Evolutionary conservation across 1,284 basidiomycete genomes (phyloP).

Genomic region (Ustilago loliicola): DNA sequence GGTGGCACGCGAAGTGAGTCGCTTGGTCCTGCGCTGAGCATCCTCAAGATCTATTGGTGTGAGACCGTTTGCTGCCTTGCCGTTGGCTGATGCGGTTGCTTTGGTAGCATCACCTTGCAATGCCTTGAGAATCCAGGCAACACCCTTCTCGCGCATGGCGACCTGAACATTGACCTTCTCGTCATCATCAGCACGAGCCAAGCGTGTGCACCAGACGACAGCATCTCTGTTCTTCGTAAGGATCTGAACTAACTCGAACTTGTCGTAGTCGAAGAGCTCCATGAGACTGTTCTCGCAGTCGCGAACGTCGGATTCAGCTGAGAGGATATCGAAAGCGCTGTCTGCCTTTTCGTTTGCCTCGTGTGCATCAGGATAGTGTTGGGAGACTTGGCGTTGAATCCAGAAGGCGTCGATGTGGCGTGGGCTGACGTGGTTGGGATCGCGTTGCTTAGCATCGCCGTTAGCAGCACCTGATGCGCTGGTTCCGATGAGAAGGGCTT

Average conservation of each 20-base stretch:
- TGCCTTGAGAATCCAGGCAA: constrained; percentile 94
- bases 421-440: constrained; percentile 77
- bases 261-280: constrained; percentile 93
- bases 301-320: constrained; percentile 85
- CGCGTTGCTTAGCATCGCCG: constrained; percentile 73
- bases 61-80: constrained; percentile 72
- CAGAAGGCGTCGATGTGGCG: constrained; percentile 97
- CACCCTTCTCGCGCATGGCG: constrained; percentile 96
- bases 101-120: constrained; percentile 71
- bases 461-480: constrained; percentile 40
- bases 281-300: constrained; percentile 97
- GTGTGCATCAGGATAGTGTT: constrained; percentile 91
- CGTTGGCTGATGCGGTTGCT: constrained; percentile 25
- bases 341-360: constrained; percentile 93
- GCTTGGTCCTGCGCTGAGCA: constrained; percentile 65
- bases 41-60: constrained; percentile 82
- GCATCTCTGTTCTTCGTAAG: constrained; percentile 96
- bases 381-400: constrained; percentile 93
- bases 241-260: constrained; percentile 89
- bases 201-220: constrained; percentile 97
- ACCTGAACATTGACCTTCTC: constrained; percentile 95
- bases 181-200: constrained; percentile 89
- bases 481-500: constrained; percentile 70
- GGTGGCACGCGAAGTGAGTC: constrained; percentile 86
- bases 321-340: constrained; percentile 86